Conservation (phyloP, 2,329 filamentous ascomycete genomes). For the Penicillium vulpinum region DNA sequence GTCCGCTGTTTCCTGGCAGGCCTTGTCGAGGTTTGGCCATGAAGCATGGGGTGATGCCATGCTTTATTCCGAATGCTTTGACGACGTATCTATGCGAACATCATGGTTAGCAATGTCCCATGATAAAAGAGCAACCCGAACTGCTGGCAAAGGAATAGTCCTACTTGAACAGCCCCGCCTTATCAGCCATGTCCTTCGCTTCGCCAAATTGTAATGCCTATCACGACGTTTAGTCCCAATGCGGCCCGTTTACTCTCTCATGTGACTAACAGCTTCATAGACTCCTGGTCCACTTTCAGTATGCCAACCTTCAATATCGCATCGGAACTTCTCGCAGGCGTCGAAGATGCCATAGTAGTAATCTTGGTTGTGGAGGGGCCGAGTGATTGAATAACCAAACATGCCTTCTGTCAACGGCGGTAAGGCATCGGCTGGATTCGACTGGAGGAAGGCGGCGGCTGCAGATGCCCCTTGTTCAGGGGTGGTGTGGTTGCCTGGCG, state of each 20-base stretch:
- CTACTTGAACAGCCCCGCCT: slow-evolving; percentile 85
- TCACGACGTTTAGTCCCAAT: slow-evolving; percentile 19
- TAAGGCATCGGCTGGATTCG: slow-evolving; percentile 71
- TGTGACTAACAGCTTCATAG: slow-evolving; percentile 74
- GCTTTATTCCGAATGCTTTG: slow-evolving; percentile 81
- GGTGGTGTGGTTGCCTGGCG: slow-evolving; percentile 54
- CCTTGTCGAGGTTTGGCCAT: slow-evolving; percentile 96
- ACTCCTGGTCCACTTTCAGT: slow-evolving; percentile 92
- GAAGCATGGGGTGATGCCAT: slow-evolving; percentile 93
- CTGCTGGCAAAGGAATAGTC: slow-evolving; percentile 13
- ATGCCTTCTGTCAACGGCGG: slow-evolving; percentile 86
- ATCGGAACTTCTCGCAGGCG: slow-evolving; percentile 72
- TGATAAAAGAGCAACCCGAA: background rate
- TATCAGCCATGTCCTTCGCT: slow-evolving; percentile 85
- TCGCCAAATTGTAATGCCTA: slow-evolving; percentile 83
- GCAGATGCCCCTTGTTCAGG: slow-evolving; percentile 64
- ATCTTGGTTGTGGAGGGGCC: slow-evolving; percentile 84
- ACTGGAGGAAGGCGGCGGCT: slow-evolving; percentile 70
- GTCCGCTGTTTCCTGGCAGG: slow-evolving; percentile 89
- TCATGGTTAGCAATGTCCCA: slow-evolving; percentile 9
- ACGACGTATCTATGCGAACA: slow-evolving; percentile 65
- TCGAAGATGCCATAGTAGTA: slow-evolving; percentile 90
- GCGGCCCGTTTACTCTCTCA: background rate
- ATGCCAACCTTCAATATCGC: slow-evolving; percentile 90
- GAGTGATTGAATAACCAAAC: slow-evolving; percentile 90